A percentile compares a stretch with the other conserved stretches of the same genome.
phyloP scores from a whole-genome alignment of 495 filamentous ascomycete species.

The Podospora pseudopauciseta region DNA sequence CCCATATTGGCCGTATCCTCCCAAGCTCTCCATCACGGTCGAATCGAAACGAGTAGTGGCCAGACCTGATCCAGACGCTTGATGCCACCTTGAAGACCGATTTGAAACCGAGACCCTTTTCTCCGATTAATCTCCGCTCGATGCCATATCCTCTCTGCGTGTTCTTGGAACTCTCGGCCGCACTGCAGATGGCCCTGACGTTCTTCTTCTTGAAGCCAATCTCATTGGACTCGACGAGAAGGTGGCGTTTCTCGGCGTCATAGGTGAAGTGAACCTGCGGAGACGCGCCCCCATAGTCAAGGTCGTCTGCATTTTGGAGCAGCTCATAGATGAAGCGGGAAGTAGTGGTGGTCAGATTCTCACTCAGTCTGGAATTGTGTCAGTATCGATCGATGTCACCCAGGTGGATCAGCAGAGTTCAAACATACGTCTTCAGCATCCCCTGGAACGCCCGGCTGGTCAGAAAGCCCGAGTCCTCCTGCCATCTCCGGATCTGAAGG shows the following conservation, averaged over 20 bases:
- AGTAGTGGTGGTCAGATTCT: background rate
- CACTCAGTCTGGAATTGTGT: background rate
- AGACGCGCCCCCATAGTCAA: background rate
- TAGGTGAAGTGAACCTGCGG: background rate
- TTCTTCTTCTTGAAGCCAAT: background rate
- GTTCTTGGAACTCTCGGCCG: background rate
- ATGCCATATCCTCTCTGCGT: background rate
- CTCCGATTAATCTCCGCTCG: background rate
- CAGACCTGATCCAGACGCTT: background rate
- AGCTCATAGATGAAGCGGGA: background rate
- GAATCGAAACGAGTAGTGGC: conserved; percentile 2
- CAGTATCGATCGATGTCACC: background rate
- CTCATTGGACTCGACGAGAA: background rate
- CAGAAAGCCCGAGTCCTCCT: background rate
- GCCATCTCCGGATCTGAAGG: conserved; percentile 1
- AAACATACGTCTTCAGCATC: background rate
- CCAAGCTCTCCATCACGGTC: background rate
- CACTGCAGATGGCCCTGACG: conserved; percentile 4
- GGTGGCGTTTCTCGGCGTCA: background rate
- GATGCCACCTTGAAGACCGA: background rate
- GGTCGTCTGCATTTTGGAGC: conserved; percentile 2
- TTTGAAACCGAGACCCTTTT: conserved; percentile 4
- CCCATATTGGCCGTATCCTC: background rate
- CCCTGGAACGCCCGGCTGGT: background rate
- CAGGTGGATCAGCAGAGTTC: background rate